Evolutionary conservation across 1,284 basidiomycete species (phyloP), one percentile per base, ranked within the genome.

Genomic region (Ustilago sp.): DNA sequence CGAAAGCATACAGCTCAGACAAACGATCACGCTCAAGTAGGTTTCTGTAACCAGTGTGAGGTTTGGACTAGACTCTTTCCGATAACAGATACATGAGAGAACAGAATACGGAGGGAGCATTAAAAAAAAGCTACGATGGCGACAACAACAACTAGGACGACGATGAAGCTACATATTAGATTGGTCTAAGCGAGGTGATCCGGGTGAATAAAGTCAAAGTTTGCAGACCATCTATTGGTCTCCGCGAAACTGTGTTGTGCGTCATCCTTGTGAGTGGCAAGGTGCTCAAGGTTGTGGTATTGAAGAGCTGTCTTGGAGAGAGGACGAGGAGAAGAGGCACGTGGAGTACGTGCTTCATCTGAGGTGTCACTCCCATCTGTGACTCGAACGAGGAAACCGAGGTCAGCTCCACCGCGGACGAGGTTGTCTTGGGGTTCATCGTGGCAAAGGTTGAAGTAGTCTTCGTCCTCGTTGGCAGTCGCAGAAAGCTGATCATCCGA

Each of bases 291-390:
- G 13, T 62, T 39, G 8, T 63, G 67, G 19, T 47, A 47, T 19
- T 54, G 39, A 4, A 66, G 47, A 4, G 63, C 63, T 7, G 50
- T 38, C 35, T 72, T 73, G 51, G 47, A 53, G 41, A 62, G 62
- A 0, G 62, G 68, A 11, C 59, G 43, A 13, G 75, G 75, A 8
- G 75, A 77, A 3, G 70, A 63, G 8, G 75, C 70, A 7, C 75
- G 66, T 1, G 75, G 75, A 11, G 75, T 77, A 4, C 66, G 57
- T 17, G 75, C 75, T 61, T 77, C 75, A 35, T 77, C 75, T 28
- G 66, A 70, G 11, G 70, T 69, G 28, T 77, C 70, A 59, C 70
- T 74, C 31, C 70, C 62, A 23, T 59, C 62, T 19, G 45, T 57
- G 43, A 31, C 39, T 9, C 54, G 34, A 35, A 61, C 28, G 36